These are phyloP conservation scores for Tylopilus rubrobrunneus DNA, from an alignment of 768 basidiomycete genomes.

Conservation along the genomic window DNA sequence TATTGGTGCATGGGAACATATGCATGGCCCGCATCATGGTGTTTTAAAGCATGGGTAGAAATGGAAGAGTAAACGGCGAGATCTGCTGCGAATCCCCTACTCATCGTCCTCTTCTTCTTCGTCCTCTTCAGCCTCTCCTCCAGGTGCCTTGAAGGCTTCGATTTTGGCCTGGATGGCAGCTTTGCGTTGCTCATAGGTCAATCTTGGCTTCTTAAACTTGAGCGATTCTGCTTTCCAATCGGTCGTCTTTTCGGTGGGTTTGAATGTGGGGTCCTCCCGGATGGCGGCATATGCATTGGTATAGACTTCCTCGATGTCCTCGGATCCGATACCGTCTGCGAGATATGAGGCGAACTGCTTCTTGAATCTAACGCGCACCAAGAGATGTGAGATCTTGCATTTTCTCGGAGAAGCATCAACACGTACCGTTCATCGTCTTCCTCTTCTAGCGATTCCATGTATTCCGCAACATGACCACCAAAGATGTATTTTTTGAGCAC, in stretches of 20 bases:
- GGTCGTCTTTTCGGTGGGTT: conserved; percentile 81
- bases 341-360: conserved; percentile 96
- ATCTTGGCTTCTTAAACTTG: conserved; percentile 65
- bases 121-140: conserved; percentile 43
- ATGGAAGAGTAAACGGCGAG: neutral
- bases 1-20: conserved; percentile 19
- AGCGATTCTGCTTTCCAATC: conserved; percentile 88
- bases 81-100: conserved; percentile 35
- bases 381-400: conserved; percentile 3
- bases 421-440: conserved; percentile 92
- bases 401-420: conserved; percentile 18
- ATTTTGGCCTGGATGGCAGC: conserved; percentile 84
- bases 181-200: conserved; percentile 75
- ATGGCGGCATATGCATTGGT: conserved; percentile 91
- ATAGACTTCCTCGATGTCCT: conserved; percentile 97
- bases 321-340: conserved; percentile 91
- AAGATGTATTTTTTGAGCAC: conserved; percentile 96
- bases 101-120: conserved; percentile 43
- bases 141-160: conserved; percentile 78
- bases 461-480: conserved; percentile 97
- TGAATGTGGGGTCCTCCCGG: conserved; percentile 90
- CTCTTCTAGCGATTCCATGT: conserved; percentile 99
- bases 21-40: conserved; percentile 7
- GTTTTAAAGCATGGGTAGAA: conserved; percentile 10
- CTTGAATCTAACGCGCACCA: conserved; percentile 67